Conservation (phyloP, 2,329 filamentous ascomycete genomes). For the Bipolaris victoriae region DNA sequence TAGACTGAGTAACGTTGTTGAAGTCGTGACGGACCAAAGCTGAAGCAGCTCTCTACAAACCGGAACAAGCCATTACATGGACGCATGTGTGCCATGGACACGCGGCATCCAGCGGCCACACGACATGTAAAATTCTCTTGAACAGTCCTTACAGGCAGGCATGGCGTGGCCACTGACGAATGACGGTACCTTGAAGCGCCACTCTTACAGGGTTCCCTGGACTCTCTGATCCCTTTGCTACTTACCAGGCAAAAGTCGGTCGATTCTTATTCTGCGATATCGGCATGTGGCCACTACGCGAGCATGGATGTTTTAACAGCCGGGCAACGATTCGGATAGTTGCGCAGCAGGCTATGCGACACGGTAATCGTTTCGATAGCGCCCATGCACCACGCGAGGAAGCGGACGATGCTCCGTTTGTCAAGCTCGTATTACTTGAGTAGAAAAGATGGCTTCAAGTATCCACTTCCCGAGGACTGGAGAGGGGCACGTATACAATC, state of each 20-base stretch:
- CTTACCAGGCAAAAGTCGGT: constrained; percentile 6
- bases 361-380: constrained; percentile 35
- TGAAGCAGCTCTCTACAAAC: constrained; percentile 16
- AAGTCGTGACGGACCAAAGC: constrained; percentile 24
- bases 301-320: constrained; percentile 34
- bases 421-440: constrained; percentile 34
- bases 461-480: constrained; percentile 27
- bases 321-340: constrained; percentile 29
- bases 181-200: constrained; percentile 16
- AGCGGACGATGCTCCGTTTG: constrained; percentile 35
- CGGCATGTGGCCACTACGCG: constrained; percentile 17
- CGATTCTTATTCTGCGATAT: constrained; percentile 10
- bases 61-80: constrained; percentile 15
- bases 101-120: constrained; percentile 25
- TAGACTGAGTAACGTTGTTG: constrained; percentile 36
- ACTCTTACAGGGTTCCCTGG: constrained; percentile 16
- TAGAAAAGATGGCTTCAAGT: constrained; percentile 23
- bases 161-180: constrained; percentile 4
- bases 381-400: constrained; percentile 43
- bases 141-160: constrained; percentile 23
- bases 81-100: constrained; percentile 21
- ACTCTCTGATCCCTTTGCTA: constrained; percentile 1
- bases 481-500: constrained; percentile 18
- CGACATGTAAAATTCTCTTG: constrained; percentile 37
- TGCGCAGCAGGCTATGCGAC: constrained; percentile 34